Conservation (phyloP, 1,139 yeast genomes). For the Pichia sp. region DNA sequence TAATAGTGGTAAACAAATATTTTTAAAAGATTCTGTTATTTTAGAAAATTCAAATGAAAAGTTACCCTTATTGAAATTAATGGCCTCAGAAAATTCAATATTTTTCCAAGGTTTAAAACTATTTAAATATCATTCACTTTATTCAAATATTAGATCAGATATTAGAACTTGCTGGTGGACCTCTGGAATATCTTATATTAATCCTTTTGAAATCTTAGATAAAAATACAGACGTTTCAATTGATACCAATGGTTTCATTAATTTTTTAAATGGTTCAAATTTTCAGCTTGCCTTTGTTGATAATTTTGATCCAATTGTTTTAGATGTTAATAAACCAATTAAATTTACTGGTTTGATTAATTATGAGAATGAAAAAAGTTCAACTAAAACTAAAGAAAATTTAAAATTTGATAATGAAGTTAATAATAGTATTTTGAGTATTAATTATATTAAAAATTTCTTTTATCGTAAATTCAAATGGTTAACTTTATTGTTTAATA, state of each 20-base stretch:
- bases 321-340: constrained; percentile 41
- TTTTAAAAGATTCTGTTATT: constrained; percentile 44
- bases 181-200: constrained; percentile 57
- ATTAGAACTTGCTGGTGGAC: constrained; percentile 81
- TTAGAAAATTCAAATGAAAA: constrained; percentile 9
- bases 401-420: no score
- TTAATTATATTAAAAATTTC: constrained; percentile 11
- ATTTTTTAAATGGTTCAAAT: constrained; percentile 35
- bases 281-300: constrained; percentile 41
- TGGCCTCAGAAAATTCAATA: constrained; percentile 51
- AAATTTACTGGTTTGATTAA: constrained; percentile 23
- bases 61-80: constrained; percentile 51
- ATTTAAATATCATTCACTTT: constrained; percentile 51
- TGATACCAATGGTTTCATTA: constrained; percentile 27
- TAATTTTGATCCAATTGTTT: constrained; percentile 48
- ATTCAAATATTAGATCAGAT: constrained; percentile 74
- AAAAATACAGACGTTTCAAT: constrained; percentile 25
- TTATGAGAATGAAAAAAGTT: constrained; percentile 19
- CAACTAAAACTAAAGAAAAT: not conserved
- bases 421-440: no score
- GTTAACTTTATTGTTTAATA: constrained; percentile 38
- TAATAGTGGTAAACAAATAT: constrained; percentile 66
- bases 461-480: constrained; percentile 38
- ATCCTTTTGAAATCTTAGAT: constrained; percentile 48
- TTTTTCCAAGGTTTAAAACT: constrained; percentile 50